Evolutionary conservation across 192 early-diverging fungal genomes (phyloP), one percentile per base, ranked within the genome.

Genomic region (Rhizoclosmatium globosum): DNA sequence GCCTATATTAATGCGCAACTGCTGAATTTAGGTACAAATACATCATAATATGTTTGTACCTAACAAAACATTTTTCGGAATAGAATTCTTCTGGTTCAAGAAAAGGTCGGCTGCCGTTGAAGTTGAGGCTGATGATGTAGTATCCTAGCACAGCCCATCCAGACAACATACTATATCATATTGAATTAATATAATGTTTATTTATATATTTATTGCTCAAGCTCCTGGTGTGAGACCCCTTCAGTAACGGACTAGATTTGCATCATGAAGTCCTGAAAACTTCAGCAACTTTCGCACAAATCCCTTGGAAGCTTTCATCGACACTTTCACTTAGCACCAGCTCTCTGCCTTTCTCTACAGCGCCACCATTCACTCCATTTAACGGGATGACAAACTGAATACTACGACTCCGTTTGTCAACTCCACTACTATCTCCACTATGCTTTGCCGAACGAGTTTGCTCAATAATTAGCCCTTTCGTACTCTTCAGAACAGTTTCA

Each of bases 391-490:
- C 41, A 77, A 85, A 85, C 68, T 72, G 42, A 9, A 80, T 53
- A 2, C 60, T 67, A 59, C 80, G 47, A 15, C 59, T 70, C 6
- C 76, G 11, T 17, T 44, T 57, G 2, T 77, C 84, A 7, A 64
- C 47, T 2, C 78, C 84, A 2, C 58, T 19, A n/a, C 74, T 70
- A 41, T 71, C 81, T 62, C 84, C 74, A 7, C 47, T 43, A 57
- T 82, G 81, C 71, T 78, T 81, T 0, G 17, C 41, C 43, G 47
- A 21, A 6, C 83, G 76, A 23, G 77, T 50, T 15, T 79, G 47
- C 62, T 82, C 84, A 39, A 79, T 81, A n/a, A 85, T 82, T 42
- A 82, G 44, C 0, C 82, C 82, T 50, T 82, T 81, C 17, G 84
- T 85, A 38, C 65, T 58, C 64, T 84, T 84, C 31, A 84, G 44